Evolutionary conservation across 148 eudicot genomes (phyloP).

Genomic region (Salicornia ramosissima): DNA sequence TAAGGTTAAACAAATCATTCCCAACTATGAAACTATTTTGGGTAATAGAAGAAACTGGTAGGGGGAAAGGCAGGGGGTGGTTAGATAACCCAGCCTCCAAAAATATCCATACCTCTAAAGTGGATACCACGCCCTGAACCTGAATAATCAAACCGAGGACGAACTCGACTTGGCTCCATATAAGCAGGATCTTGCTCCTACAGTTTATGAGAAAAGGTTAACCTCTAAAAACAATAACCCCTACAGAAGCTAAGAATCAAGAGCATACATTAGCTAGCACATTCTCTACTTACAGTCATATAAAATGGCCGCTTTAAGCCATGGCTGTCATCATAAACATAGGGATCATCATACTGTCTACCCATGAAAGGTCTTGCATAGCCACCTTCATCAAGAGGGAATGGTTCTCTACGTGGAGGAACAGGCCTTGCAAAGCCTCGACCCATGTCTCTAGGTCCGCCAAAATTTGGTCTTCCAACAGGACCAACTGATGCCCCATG

Average conservation of each 20-base stretch:
- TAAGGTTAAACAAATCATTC: not conserved
- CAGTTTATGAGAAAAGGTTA: not conserved
- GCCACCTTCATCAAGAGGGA: conserved; percentile 45
- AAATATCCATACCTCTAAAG: conserved; percentile 43
- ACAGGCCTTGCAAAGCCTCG: conserved; percentile 42
- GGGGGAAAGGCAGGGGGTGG: not conserved
- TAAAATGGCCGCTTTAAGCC: conserved; percentile 64
- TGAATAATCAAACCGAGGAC: conserved; percentile 64
- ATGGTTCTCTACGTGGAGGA: conserved; percentile 52
- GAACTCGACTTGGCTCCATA: conserved; percentile 60
- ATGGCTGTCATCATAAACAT: conserved; percentile 48
- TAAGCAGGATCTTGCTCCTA: conserved; percentile 59
- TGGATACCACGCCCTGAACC: conserved; percentile 47
- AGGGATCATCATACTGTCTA: conserved; percentile 64
- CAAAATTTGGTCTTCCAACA: conserved; percentile 40
- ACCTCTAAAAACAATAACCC: not conserved
- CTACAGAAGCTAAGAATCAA: conserved; percentile 8
- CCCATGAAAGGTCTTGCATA: conserved; percentile 45
- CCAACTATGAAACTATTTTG: not conserved
- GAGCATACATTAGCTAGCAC: not conserved
- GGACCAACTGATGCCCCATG: conserved; percentile 33
- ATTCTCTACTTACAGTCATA: conserved; percentile 48
- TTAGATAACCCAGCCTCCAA: not conserved
- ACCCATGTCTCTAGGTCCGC: conserved; percentile 46
- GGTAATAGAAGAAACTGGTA: not conserved